Evolutionary conservation across 2,329 filamentous ascomycete species (phyloP), one percentile per base, ranked within the genome.

Genomic region (Alternaria consortialis): DNA sequence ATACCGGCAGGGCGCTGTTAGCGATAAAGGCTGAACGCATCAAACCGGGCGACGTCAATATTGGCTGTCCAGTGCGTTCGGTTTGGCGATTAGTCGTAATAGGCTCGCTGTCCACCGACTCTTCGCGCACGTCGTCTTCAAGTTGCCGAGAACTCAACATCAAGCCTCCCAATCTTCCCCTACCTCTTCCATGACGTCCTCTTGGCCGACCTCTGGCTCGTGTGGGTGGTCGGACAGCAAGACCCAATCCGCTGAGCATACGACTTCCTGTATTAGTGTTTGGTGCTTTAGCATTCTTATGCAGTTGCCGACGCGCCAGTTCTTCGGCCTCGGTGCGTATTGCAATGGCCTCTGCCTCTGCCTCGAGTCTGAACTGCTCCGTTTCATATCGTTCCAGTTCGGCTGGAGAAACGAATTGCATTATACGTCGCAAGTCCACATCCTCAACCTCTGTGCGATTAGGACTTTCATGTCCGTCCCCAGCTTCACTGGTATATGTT

Each of bases 371-470:
- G 56, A 74, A 76, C 57, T 76, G 70, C 44, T 68, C 69, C 37
- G 76, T 75, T 51, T 78, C 75, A 39, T 67, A 78, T 8, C 73
- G 64, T 40, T 77, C 74, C 7, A 77, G 62, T 62, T 78, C 74
- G 11, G 65, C 55, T 6, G 64, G 66, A 1, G 70, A 74, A 4
- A 77, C 74, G 44, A 71, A 76, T 7, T 71, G 53, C 36, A 76
- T 48, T 31, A 78, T 77, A 20, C 68, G 61, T 43, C 67, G 70
- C 37, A 74, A 39, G 44, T 77, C 71, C 13, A 77, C 72, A 8
- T 73, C 59, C 20, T 65, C 54, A 2, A 63, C 55, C 17, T 71
- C 70, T 40, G 53, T 64, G 11, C 40, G 23, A 7, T 39, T 46
- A 17, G 65, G 39, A 4, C 47, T 52, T 4, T 44, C 53, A 12